Percentiles rank a stretch among this genome's conserved stretches.
These are phyloP conservation scores for Boletus speciosus DNA, from an alignment of 768 basidiomycete species.

Conservation along the genomic window DNA sequence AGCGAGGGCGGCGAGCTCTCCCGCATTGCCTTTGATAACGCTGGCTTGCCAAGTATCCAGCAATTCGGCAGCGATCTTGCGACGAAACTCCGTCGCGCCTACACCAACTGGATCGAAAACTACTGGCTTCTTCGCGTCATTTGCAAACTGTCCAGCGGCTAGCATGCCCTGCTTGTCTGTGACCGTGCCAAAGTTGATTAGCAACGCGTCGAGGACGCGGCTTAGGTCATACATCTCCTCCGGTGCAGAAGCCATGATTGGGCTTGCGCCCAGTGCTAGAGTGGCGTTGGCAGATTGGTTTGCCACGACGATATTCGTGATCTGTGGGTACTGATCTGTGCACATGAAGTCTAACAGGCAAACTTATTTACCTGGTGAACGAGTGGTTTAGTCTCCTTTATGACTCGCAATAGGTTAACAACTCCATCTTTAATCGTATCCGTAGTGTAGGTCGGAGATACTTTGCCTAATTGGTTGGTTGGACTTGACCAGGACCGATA, in stretches of 20 bases:
- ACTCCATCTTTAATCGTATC: constrained; percentile 43
- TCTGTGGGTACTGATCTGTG: constrained; percentile 41
- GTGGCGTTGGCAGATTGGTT: constrained; percentile 91
- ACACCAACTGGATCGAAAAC: constrained; percentile 92
- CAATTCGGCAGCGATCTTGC: constrained; percentile 54
- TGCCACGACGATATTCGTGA: constrained; percentile 85
- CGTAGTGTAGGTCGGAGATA: constrained; percentile 20
- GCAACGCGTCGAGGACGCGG: constrained; percentile 58
- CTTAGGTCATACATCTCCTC: constrained; percentile 81
- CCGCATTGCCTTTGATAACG: constrained; percentile 93
- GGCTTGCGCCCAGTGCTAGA: constrained; percentile 81
- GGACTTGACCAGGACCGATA: constrained; percentile 30
- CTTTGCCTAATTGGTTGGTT: background rate
- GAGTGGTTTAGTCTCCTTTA: constrained; percentile 59
- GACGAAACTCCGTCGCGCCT: constrained; percentile 75
- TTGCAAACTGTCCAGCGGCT: constrained; percentile 67
- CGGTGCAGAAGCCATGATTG: constrained; percentile 89
- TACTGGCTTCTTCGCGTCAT: constrained; percentile 66
- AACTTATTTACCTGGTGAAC: constrained; percentile 66
- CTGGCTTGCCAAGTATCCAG: constrained; percentile 78
- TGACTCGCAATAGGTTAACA: constrained; percentile 44
- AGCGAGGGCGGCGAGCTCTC: constrained; percentile 77
- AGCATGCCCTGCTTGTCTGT: constrained; percentile 70
- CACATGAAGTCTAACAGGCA: background rate
- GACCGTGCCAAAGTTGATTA: constrained; percentile 88